Percentiles rank a stretch among this genome's conserved stretches.
Conservation (phyloP, 345 rosid species). For the Pistacia integerrima region DNA sequence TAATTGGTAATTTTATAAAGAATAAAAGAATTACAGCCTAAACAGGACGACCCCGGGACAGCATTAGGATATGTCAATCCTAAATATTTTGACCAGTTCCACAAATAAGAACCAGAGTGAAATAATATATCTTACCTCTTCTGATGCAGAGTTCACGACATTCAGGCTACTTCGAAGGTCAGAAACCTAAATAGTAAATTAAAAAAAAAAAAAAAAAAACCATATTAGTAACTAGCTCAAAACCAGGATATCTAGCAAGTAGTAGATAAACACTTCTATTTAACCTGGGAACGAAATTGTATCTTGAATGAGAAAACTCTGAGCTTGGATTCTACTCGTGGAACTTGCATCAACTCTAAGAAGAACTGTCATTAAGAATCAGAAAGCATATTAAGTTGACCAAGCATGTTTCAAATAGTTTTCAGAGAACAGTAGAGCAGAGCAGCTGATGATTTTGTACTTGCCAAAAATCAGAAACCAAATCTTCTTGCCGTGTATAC, state of each 20-base stretch:
- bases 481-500: not conserved
- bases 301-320: conserved; percentile 91
- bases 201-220: not conserved
- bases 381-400: conserved; percentile 20
- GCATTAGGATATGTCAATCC: too few relatives aligned
- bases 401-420: not conserved
- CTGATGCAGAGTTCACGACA: conserved; percentile 74
- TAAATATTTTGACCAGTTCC: conserved; percentile 8
- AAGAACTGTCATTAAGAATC: conserved; percentile 64
- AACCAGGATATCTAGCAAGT: conserved; percentile 11
- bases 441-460: not conserved
- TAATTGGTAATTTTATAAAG: too few relatives aligned
- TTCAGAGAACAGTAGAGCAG: not conserved
- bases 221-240: conserved; percentile 22
- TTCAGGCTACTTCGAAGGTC: conserved; percentile 74
- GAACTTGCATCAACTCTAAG: conserved; percentile 86
- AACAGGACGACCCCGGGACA: too few relatives aligned
- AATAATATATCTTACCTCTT: conserved; percentile 56
- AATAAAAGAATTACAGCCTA: too few relatives aligned
- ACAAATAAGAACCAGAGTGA: conserved; percentile 7
- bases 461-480: not conserved
- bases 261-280: conserved; percentile 10
- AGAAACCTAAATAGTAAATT: conserved; percentile 53
- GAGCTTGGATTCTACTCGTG: conserved; percentile 89
- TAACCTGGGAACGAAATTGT: conserved; percentile 82